Evolutionary conservation across 2,329 filamentous ascomycete species (phyloP).

Genomic region (Aschersonia sp.): DNA sequence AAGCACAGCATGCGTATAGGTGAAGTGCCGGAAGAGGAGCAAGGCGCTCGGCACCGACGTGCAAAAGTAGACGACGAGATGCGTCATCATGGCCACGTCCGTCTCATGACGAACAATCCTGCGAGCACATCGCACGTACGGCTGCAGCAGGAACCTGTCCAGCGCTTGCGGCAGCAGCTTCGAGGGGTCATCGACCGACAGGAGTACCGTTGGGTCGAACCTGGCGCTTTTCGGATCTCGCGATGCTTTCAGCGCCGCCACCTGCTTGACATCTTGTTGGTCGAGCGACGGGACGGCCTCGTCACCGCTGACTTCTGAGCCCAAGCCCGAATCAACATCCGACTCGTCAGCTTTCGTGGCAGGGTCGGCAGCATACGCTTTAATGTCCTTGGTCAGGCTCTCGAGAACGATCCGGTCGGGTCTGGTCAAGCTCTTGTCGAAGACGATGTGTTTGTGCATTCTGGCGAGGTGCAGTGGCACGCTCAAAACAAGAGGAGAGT

Average conservation of each 20-base stretch:
- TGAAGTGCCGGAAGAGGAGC: constrained; percentile 51
- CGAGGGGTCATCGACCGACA: constrained; percentile 22
- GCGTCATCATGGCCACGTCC: constrained; percentile 67
- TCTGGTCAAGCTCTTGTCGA: constrained; percentile 24
- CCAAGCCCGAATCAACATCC: constrained; percentile 5
- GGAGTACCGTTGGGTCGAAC: constrained; percentile 33
- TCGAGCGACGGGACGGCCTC: background rate
- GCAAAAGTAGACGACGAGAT: constrained; percentile 56
- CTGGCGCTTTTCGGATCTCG: constrained; percentile 23
- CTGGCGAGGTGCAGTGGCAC: background rate
- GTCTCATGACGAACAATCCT: constrained; percentile 48
- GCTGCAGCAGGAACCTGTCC: constrained; percentile 36
- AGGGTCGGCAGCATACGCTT: background rate
- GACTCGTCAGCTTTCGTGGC: background rate
- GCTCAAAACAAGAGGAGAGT: background rate
- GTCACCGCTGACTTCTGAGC: constrained; percentile 3
- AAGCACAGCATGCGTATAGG: constrained; percentile 49
- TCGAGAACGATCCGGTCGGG: constrained; percentile 24
- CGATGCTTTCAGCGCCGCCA: constrained; percentile 22
- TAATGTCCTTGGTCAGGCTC: constrained; percentile 24
- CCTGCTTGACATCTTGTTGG: constrained; percentile 5
- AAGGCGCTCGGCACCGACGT: constrained; percentile 58
- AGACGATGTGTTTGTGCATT: constrained; percentile 15
- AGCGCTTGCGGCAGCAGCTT: constrained; percentile 22
- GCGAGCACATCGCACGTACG: constrained; percentile 43